Conservation (phyloP, 805 yeast genomes). For the Komagataella phaffii region DNA sequence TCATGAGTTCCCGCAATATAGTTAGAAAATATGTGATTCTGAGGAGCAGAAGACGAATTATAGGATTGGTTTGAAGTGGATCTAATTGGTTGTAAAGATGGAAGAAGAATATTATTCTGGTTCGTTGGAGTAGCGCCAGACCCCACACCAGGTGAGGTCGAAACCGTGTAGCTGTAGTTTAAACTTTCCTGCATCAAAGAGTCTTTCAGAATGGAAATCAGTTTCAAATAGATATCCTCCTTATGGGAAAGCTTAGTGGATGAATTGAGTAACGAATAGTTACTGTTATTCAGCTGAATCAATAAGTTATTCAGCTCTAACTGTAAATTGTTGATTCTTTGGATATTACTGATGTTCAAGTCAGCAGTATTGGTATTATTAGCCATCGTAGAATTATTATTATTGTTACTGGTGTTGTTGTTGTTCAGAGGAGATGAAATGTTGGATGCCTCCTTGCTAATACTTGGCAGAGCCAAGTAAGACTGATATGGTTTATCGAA, state of each 20-base stretch:
- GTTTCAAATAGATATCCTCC: constrained; percentile 13
- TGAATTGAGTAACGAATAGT: constrained; percentile 3
- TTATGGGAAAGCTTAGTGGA: constrained; percentile 7
- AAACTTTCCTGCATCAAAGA: constrained; percentile 4
- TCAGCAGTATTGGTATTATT: neutral
- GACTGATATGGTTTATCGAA: neutral
- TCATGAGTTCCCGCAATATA: neutral
- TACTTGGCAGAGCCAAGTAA: neutral
- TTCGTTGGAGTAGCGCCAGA: neutral
- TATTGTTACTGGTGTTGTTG: neutral
- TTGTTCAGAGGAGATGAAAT: neutral
- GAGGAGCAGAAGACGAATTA: neutral
- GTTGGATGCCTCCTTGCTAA: neutral
- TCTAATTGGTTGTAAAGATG: constrained; percentile 12
- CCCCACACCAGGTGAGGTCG: neutral
- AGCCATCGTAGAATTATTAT: neutral
- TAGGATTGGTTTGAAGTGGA: neutral
- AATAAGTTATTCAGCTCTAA: constrained; percentile 14
- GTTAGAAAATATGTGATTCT: neutral
- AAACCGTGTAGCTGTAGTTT: neutral
- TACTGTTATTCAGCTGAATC: constrained; percentile 13
- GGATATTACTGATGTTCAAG: neutral
- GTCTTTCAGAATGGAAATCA: constrained; percentile 11
- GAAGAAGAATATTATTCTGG: constrained; percentile 4
- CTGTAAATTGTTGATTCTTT: constrained; percentile 7